A percentile compares a stretch with the other conserved stretches of the same genome.
Evolutionary conservation across 2,329 filamentous ascomycete species (phyloP).

Genomic region (Phyllosticta capitalensis): DNA sequence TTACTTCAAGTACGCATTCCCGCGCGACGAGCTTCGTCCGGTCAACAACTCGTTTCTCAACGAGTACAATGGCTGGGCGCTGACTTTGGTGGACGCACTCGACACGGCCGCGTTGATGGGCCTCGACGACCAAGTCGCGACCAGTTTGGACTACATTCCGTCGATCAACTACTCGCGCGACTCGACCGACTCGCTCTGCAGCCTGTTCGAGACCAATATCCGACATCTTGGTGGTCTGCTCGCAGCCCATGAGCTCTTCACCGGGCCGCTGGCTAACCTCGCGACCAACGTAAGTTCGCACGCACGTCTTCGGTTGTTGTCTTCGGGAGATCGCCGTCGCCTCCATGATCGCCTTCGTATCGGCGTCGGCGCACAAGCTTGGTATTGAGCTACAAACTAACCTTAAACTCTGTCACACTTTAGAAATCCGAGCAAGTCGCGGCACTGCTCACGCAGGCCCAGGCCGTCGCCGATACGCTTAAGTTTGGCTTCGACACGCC

Average conservation of each 20-base stretch:
- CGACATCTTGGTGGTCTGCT: slow-evolving; percentile 75
- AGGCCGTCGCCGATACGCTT: slow-evolving; percentile 60
- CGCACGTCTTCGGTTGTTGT: not conserved
- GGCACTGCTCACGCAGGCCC: slow-evolving; percentile 55
- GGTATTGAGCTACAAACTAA: not conserved
- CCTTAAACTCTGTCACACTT: slow-evolving; percentile 12
- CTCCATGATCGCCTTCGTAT: not conserved
- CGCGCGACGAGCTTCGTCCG: slow-evolving; percentile 65
- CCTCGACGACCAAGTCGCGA: slow-evolving; percentile 55
- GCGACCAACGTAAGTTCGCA: slow-evolving; percentile 18
- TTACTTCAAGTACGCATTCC: slow-evolving; percentile 65
- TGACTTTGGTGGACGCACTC: slow-evolving; percentile 70
- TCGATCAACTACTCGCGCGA: slow-evolving; percentile 55
- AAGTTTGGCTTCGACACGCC: slow-evolving; percentile 71
- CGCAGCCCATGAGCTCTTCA: slow-evolving; percentile 66
- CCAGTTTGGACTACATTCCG: slow-evolving; percentile 62
- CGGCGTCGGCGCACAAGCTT: not conserved
- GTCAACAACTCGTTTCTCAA: slow-evolving; percentile 55
- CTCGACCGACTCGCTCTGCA: slow-evolving; percentile 49
- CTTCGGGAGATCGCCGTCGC: not conserved
- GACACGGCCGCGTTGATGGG: slow-evolving; percentile 73
- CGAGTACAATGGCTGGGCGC: slow-evolving; percentile 75
- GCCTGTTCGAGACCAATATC: slow-evolving; percentile 80
- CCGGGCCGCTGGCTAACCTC: slow-evolving; percentile 50
- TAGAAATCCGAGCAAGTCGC: slow-evolving; percentile 52